Percentiles rank a stretch among this genome's conserved stretches.
Evolutionary conservation across 2,329 filamentous ascomycete genomes (phyloP).

Genomic region (Venturia asperata): DNA sequence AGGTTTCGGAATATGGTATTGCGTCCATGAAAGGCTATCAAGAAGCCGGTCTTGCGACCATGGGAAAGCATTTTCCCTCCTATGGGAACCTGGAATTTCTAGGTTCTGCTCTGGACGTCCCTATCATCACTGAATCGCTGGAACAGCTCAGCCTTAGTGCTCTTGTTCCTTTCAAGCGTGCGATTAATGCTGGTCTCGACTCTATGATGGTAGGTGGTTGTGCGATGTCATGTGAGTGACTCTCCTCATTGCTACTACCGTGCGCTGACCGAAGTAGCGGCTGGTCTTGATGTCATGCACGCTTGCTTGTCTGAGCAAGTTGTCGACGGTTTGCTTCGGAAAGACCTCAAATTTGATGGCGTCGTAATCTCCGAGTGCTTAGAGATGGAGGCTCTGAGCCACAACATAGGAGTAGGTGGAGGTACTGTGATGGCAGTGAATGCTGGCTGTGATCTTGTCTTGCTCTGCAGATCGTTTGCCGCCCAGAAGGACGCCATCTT

Average conservation of each 20-base stretch:
- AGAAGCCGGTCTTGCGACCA: constrained; percentile 79
- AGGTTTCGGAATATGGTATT: constrained; percentile 87
- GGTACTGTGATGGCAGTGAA: constrained; percentile 97
- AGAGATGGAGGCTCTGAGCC: constrained; percentile 92
- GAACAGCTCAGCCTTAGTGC: constrained; percentile 91
- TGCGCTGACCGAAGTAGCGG: constrained; percentile 46
- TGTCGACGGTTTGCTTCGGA: constrained; percentile 80
- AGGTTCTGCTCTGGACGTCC: constrained; percentile 83
- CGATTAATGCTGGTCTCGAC: constrained; percentile 78
- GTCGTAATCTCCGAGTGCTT: constrained; percentile 93
- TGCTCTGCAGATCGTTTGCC: constrained; percentile 80
- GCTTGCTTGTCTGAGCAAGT: constrained; percentile 90
- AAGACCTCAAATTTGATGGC: constrained; percentile 80
- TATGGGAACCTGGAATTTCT: constrained; percentile 94
- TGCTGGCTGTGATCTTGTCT: constrained; percentile 85
- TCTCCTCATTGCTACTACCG: neutral
- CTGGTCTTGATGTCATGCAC: constrained; percentile 90
- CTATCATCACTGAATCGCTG: constrained; percentile 89
- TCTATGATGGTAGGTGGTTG: constrained; percentile 95
- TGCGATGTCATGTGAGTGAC: constrained; percentile 50
- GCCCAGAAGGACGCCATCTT: constrained; percentile 88
- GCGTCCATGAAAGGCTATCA: constrained; percentile 89
- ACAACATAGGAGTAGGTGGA: constrained; percentile 94
- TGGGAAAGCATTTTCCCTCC: constrained; percentile 93
- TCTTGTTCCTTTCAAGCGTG: constrained; percentile 83